Base-by-base conservation (phyloP, 169 alveolate genomes). In the Eimeria falciformis region DNA sequence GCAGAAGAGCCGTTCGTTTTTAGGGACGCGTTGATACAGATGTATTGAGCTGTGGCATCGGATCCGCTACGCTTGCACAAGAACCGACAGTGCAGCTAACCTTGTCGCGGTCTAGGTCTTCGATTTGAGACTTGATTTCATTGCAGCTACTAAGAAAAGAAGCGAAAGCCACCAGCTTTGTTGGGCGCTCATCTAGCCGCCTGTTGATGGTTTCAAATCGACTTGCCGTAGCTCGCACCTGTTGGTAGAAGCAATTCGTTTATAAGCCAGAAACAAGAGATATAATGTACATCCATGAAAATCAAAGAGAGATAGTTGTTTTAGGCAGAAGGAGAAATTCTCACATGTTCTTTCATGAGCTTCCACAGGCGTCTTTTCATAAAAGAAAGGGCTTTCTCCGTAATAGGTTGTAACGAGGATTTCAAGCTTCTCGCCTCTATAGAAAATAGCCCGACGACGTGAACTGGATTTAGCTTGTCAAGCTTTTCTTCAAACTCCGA, bases 391-490 rank as follows among this genome's bases (percentile, higher is more conserved):
- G 93, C 93, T 43, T 77, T 77, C 46, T 90, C 93, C 47, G 93
- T 56, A 69, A 77, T 21, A 7, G 93, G 93, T 18, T 45, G 68
- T 37, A 90, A 83, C 3, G 93, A 40, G 47, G 77, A 55, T 33
- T 90, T 90, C 40, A 90, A 73, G 73, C 40, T 65, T 45, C 78
- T 21, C 33, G 93, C 93, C 25, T 90, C 88, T 29, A 90, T 90
- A 27, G 93, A 90, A 50, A 90, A 90, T 50, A 90, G 75, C 46
- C 93, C 93, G 40, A 90, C 90, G 23, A 77, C 93, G 75, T 90
- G 93, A 2, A 75, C 73, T 37, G 93, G 93, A 18, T 90, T 90
- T 6, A 90, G 93, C 21, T 90, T 90, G 81, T 90, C 93, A 50
- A 90, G 93, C 58, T 75, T 75, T 9, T 33, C 84, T 37, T 90